Percentiles rank a stretch among this genome's conserved stretches.
phyloP scores from a whole-genome alignment of 768 basidiomycete species.

The Hemileccinum rubropunctum region DNA sequence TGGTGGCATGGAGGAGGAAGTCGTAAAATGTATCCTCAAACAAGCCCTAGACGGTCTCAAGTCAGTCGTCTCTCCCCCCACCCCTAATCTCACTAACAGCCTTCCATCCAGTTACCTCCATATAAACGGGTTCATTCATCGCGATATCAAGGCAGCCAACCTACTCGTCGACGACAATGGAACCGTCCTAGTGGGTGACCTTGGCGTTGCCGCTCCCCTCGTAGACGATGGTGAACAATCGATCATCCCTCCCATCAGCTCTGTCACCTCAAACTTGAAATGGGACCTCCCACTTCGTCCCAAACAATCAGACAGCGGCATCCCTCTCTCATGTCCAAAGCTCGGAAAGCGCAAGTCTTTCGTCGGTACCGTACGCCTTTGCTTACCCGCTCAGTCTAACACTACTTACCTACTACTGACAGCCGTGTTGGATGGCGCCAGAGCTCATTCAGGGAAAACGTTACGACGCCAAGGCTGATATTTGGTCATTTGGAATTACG shows the following conservation, averaged over 20 bases:
- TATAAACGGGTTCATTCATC: constrained; percentile 86
- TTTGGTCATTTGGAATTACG: constrained; percentile 98
- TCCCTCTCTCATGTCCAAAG: constrained; percentile 34
- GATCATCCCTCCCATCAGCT: constrained; percentile 14
- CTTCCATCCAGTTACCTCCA: constrained; percentile 67
- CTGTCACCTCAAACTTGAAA: constrained; percentile 32
- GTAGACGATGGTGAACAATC: constrained; percentile 58
- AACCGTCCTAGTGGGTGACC: constrained; percentile 86
- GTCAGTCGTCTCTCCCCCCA: constrained; percentile 39
- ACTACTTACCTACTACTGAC: constrained; percentile 3
- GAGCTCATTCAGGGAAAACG: constrained; percentile 83
- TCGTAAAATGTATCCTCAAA: constrained; percentile 76
- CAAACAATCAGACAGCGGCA: background rate
- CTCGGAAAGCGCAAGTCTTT: constrained; percentile 87
- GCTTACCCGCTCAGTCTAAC: background rate
- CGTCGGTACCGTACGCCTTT: constrained; percentile 74
- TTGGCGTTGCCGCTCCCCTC: constrained; percentile 88
- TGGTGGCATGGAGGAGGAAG: constrained; percentile 90
- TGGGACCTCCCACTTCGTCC: constrained; percentile 31
- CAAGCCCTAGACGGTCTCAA: constrained; percentile 89
- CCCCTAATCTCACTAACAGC: constrained; percentile 1
- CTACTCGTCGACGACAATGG: constrained; percentile 89
- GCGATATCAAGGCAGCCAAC: constrained; percentile 94
- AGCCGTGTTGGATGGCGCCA: constrained; percentile 98
- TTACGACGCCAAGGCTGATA: constrained; percentile 87